Conservation (phyloP, 1,284 basidiomycete genomes). For the Tylopilus sp. region DNA sequence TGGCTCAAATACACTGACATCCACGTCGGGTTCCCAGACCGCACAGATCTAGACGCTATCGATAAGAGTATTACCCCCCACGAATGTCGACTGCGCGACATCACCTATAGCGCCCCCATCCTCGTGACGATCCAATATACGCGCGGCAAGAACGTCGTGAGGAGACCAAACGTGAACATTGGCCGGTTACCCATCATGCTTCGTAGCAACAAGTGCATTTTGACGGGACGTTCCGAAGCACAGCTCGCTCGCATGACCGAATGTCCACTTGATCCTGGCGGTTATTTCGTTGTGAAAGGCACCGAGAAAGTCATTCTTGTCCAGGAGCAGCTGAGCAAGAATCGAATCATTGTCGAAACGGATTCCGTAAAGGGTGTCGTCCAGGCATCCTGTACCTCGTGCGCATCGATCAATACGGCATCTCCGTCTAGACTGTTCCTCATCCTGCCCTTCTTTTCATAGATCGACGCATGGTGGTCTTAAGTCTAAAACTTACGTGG, state of each 20-base stretch:
- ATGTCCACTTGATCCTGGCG: constrained; percentile 98
- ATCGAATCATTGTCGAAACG: constrained; percentile 98
- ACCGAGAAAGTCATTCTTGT: constrained; percentile 99
- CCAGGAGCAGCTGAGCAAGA: constrained; percentile 99
- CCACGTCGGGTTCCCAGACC: constrained; percentile 90
- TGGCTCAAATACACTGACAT: constrained; percentile 99
- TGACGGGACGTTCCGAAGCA: constrained; percentile 83
- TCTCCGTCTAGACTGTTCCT: constrained; percentile 11
- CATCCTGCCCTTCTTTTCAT: constrained; percentile 18
- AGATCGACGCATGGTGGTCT: constrained; percentile 97
- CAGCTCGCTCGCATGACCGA: constrained; percentile 95
- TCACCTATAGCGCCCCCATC: constrained; percentile 95
- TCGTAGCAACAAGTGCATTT: constrained; percentile 92
- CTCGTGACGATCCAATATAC: constrained; percentile 97
- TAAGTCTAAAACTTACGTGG: constrained; percentile 99
- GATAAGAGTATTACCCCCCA: constrained; percentile 94
- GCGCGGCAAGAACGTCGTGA: constrained; percentile 91
- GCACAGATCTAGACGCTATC: constrained; percentile 85
- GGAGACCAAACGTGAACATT: constrained; percentile 88
- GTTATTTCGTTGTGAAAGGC: constrained; percentile 99
- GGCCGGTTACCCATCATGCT: constrained; percentile 98
- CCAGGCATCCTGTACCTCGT: constrained; percentile 98
- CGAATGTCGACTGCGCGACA: constrained; percentile 97
- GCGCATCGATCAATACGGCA: constrained; percentile 41
- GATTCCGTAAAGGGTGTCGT: constrained; percentile 93